Evolutionary conservation across 2,329 filamentous ascomycete species (phyloP).

Genomic region (Phialocephala sp.): DNA sequence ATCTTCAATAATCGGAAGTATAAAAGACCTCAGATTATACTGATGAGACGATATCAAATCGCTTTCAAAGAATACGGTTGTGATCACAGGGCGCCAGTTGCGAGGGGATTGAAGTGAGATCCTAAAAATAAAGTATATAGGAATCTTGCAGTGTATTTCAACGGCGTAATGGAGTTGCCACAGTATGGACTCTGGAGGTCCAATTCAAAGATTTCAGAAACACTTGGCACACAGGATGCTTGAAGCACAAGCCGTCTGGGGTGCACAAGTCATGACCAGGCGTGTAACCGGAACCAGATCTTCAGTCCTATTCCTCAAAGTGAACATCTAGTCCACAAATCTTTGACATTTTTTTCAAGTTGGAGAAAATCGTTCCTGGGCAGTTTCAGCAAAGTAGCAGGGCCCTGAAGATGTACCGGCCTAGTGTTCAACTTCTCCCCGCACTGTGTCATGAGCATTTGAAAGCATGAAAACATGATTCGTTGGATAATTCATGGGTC

Average conservation of each 20-base stretch:
- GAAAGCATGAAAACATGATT: slow-evolving; percentile 5
- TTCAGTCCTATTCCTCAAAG: slow-evolving; percentile 6
- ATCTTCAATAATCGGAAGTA: slow-evolving; percentile 18
- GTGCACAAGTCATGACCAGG: neutral
- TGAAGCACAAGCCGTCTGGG: slow-evolving; percentile 10
- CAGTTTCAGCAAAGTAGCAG: slow-evolving; percentile 6
- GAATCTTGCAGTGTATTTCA: slow-evolving; percentile 10
- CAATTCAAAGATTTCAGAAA: neutral
- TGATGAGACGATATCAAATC: slow-evolving; percentile 14
- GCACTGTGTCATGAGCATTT: neutral
- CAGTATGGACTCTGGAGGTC: neutral
- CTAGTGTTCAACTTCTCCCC: neutral
- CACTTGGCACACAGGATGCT: neutral
- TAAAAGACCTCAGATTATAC: neutral
- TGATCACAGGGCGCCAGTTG: neutral
- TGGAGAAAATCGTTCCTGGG: slow-evolving; percentile 1
- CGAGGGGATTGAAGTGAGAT: neutral
- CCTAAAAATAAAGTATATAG: slow-evolving; percentile 15
- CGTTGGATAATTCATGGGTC: slow-evolving; percentile 4
- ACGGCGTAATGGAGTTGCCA: neutral
- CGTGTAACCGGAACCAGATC: neutral
- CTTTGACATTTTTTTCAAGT: slow-evolving; percentile 1
- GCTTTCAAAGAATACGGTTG: neutral
- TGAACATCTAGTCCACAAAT: slow-evolving; percentile 2
- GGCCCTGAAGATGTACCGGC: neutral